These are phyloP conservation scores for Malassezia caprae DNA, from an alignment of 1,284 basidiomycete species.

Conservation along the genomic window DNA sequence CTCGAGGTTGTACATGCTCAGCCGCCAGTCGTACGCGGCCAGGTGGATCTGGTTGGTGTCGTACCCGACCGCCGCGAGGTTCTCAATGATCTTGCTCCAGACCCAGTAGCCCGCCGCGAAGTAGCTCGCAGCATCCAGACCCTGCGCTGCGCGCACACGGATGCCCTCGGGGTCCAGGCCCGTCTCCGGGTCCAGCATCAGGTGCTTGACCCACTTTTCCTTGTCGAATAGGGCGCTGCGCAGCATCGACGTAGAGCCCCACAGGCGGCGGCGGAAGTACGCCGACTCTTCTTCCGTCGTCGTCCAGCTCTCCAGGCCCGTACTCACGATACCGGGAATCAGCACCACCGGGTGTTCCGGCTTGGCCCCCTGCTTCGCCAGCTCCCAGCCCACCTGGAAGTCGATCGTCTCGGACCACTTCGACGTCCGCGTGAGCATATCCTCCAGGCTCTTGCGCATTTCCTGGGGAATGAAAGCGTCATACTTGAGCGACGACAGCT, in stretches of 20 bases:
- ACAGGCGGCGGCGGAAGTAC: slow-evolving; percentile 43
- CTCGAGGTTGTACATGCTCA: slow-evolving; percentile 81
- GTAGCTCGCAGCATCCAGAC: slow-evolving; percentile 62
- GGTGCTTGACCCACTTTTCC: slow-evolving; percentile 74
- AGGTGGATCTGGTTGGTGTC: slow-evolving; percentile 43
- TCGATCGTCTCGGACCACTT: slow-evolving; percentile 43
- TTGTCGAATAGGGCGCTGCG: slow-evolving; percentile 75
- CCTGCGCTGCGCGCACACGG: slow-evolving; percentile 84
- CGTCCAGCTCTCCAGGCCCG: slow-evolving; percentile 45
- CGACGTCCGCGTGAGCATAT: slow-evolving; percentile 28
- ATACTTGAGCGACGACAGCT: slow-evolving; percentile 28
- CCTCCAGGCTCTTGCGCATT: slow-evolving; percentile 36
- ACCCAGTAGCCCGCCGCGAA: slow-evolving; percentile 85
- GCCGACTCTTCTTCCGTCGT: slow-evolving; percentile 25
- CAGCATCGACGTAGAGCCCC: slow-evolving; percentile 59
- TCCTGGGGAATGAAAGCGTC: slow-evolving; percentile 38
- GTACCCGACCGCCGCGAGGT: slow-evolving; percentile 58
- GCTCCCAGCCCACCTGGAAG: slow-evolving; percentile 34
- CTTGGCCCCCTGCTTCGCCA: slow-evolving; percentile 24
- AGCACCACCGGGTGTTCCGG: slow-evolving; percentile 44
- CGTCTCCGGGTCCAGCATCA: slow-evolving; percentile 77
- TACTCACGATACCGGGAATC: slow-evolving; percentile 43
- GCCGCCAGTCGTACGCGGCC: slow-evolving; percentile 52
- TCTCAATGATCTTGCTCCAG: slow-evolving; percentile 79
- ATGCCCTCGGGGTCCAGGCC: slow-evolving; percentile 82